Percentiles rank a stretch among this genome's conserved stretches.
Evolutionary conservation across 192 early-diverging fungal species (phyloP).

Genomic region (Dimargaris cristalligena): DNA sequence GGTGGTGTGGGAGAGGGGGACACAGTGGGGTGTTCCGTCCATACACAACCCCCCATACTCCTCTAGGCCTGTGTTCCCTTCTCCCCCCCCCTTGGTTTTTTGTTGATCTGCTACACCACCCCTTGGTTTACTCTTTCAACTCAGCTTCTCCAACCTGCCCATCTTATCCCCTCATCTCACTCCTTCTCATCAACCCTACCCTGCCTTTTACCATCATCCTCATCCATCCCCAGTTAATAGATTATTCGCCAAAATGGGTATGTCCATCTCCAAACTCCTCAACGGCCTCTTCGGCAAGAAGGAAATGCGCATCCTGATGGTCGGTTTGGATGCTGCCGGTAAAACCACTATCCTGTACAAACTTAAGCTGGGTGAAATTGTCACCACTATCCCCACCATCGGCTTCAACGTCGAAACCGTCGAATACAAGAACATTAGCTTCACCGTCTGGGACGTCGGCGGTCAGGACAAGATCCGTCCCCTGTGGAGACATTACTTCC

Average conservation of each 20-base stretch:
- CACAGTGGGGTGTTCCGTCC: too few species aligned
- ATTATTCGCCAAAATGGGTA: conserved; percentile 53
- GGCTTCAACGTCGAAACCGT: conserved; percentile 98
- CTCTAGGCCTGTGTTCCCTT: background rate
- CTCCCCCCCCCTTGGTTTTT: background rate
- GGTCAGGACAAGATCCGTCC: conserved; percentile 98
- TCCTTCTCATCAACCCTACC: background rate
- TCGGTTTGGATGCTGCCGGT: conserved; percentile 84
- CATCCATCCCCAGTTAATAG: background rate
- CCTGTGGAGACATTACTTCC: conserved; percentile 97
- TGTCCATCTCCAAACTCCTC: conserved; percentile 66
- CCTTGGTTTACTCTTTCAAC: background rate
- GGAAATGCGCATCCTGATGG: conserved; percentile 97
- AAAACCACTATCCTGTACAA: conserved; percentile 99
- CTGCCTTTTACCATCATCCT: background rate
- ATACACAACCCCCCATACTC: background rate
- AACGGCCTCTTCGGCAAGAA: conserved; percentile 64
- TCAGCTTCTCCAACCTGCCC: background rate
- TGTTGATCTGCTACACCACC: background rate
- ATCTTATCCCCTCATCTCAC: background rate
- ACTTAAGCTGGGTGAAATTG: conserved; percentile 96
- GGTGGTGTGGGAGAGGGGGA: too few species aligned
- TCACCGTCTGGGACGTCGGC: conserved; percentile 98
- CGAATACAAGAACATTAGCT: conserved; percentile 96
- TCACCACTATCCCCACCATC: conserved; percentile 98